Evolutionary conservation across 2,329 filamentous ascomycete species (phyloP).

Genomic region (Daldinia sp.): DNA sequence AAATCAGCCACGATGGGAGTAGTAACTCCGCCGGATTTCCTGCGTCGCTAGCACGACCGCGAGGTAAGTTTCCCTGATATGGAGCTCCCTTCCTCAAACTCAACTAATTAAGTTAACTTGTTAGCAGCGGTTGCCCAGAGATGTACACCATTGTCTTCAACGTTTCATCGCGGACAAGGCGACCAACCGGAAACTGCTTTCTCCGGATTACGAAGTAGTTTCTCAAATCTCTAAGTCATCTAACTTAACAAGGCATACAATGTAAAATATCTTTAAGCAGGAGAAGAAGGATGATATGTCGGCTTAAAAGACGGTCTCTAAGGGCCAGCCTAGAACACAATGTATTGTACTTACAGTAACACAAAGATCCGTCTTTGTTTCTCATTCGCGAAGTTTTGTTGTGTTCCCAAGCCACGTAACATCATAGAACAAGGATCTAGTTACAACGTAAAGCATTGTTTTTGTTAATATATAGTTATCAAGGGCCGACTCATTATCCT

Average conservation of each 20-base stretch:
- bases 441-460: not conserved
- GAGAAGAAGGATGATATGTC: not conserved
- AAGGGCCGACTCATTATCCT: not conserved
- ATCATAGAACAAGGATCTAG: not conserved
- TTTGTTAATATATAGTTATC: slow-evolving; percentile 7
- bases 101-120: slow-evolving; percentile 19
- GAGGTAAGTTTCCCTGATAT: slow-evolving; percentile 35
- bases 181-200: slow-evolving; percentile 37
- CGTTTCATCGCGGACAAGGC: slow-evolving; percentile 37
- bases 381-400: not conserved
- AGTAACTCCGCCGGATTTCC: slow-evolving; percentile 31
- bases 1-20: slow-evolving; percentile 44
- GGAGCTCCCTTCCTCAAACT: not conserved
- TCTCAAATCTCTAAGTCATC: slow-evolving; percentile 25
- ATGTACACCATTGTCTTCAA: slow-evolving; percentile 34
- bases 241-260: not conserved
- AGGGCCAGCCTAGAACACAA: slow-evolving; percentile 10
- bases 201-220: slow-evolving; percentile 34
- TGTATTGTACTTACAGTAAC: slow-evolving; percentile 17
- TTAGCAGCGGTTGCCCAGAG: slow-evolving; percentile 42
- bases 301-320: not conserved
- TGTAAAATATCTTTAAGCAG: not conserved
- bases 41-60: slow-evolving; percentile 41
- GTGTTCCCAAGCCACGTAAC: not conserved
- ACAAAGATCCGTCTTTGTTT: not conserved